These are phyloP conservation scores for Podila epicladia DNA, from an alignment of 192 early-diverging fungal genomes.

Conservation along the genomic window DNA sequence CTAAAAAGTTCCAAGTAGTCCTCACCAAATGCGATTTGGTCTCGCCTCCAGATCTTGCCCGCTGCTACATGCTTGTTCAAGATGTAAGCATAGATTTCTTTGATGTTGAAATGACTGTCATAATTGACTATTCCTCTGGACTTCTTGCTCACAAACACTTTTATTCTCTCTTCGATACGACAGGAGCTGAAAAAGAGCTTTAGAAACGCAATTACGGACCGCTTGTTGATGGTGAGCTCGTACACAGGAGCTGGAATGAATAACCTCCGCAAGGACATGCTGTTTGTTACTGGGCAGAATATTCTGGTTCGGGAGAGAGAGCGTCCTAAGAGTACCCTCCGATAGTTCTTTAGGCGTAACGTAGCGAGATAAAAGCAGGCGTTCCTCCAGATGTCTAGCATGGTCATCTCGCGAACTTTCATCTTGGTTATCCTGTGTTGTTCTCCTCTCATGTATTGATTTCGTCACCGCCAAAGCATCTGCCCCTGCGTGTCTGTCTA, in stretches of 20 bases:
- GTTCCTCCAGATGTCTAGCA: not conserved
- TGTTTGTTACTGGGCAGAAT: constrained; percentile 58
- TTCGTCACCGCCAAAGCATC: too few species aligned
- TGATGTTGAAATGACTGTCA: too few species aligned
- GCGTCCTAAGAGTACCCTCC: constrained; percentile 30
- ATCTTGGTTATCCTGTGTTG: too few species aligned
- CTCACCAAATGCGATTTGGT: constrained; percentile 83
- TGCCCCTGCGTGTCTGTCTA: too few species aligned
- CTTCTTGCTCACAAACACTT: not conserved
- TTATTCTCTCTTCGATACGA: not conserved
- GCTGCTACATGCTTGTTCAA: constrained; percentile 63
- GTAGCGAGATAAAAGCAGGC: too few species aligned
- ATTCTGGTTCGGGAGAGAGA: constrained; percentile 36
- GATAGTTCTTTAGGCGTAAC: not conserved
- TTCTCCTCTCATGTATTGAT: too few species aligned
- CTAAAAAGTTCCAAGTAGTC: constrained; percentile 60
- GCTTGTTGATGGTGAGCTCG: constrained; percentile 73
- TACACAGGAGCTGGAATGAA: constrained; percentile 67
- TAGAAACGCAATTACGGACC: constrained; percentile 45
- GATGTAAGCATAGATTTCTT: constrained; percentile 31
- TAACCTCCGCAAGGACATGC: constrained; percentile 75
- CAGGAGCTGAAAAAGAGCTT: constrained; percentile 38
- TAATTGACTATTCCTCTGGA: too few species aligned
- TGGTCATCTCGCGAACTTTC: not conserved
- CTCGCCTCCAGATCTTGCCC: constrained; percentile 67